Base-by-base conservation (phyloP, 768 basidiomycete species). In the Rhodotorula paludigena region DNA sequence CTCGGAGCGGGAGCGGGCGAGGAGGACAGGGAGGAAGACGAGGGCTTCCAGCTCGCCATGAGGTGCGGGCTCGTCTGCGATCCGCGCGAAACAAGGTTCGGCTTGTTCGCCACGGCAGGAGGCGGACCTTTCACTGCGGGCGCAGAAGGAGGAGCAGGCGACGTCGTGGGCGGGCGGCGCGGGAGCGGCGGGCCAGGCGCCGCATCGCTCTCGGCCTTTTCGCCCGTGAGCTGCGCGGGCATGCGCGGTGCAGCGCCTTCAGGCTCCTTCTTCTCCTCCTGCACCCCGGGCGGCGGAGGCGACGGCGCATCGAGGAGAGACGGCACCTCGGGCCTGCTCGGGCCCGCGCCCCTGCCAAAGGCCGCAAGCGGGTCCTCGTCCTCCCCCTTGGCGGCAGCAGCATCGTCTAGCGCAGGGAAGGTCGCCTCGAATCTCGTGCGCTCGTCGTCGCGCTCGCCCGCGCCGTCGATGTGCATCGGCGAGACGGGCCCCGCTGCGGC, bases 41-140 rank as follows among this genome's bases (percentile, higher is more conserved):
- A 5, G 10, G 53, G 36, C 36, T 60, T 41, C 73, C 73, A 75
- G 10, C 42, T 36, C 21, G 67, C 69, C 42, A 75, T 64, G 3
- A 74, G 65, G 58, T 60, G 54, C 36, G 75, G 75, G 25, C 69
- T 71, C 5, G 75, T 75, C 65, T 75, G 75, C 30, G 69, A 71
- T 11, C 41, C 66, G 52, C 72, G 61, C 28, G 61, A 65, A 52
- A 75, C 73, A 49, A 74, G 60, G 3, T 64, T 49, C 5, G 68
- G 68, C 48, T 63, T 68, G 35, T 55, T 53, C 52, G 52, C 20
- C 20, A 10, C 33, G 9, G 52, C 33, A 5, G 33, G 6, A 3
- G 16, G 35, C 15, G 52, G 30, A 3, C 44, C 38, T 18, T 45
- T 54, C 7, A 47, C 36, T 2, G 41, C 28, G 1, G 53, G 14